Conservation (phyloP, 225 moss, liverwort and hornwort genomes). For the Sphagnum contortum region DNA sequence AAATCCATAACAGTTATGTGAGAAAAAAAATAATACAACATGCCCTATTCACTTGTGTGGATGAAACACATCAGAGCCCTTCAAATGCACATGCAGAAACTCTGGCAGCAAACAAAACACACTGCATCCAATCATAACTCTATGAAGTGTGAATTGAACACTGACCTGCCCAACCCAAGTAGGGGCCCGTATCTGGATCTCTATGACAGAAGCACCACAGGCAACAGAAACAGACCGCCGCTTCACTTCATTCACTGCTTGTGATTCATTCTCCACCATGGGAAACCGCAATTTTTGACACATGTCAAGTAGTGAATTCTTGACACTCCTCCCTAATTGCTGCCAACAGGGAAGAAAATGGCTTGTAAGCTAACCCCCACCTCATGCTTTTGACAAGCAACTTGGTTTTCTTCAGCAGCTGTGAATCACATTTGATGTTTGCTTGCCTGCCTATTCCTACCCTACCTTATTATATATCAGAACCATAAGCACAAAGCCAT, state of each 20-base stretch:
- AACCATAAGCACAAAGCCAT: too few species aligned
- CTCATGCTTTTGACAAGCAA: too few species aligned
- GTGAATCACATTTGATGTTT: too few species aligned
- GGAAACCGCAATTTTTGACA: constrained; percentile 60
- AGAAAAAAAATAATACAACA: neutral
- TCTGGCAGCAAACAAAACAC: too few species aligned
- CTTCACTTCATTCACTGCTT: constrained; percentile 59
- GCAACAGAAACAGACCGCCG: constrained; percentile 80
- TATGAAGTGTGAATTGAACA: neutral
- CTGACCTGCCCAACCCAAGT: constrained; percentile 90
- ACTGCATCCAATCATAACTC: too few species aligned
- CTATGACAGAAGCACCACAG: constrained; percentile 75
- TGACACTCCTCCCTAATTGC: constrained; percentile 79
- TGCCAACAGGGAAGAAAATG: constrained; percentile 18
- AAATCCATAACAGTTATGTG: neutral
- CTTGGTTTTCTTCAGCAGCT: too few species aligned
- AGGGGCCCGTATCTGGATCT: constrained; percentile 80
- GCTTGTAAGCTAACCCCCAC: too few species aligned
- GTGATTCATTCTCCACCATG: constrained; percentile 52
- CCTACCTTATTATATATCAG: too few species aligned
- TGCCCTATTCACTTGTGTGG: too few species aligned
- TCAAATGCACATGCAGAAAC: too few species aligned
- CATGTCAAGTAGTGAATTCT: constrained; percentile 74
- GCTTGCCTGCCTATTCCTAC: too few species aligned
- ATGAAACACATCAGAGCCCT: too few species aligned